Percentiles rank a stretch among this genome's conserved stretches.
phyloP scores from a whole-genome alignment of 2,329 filamentous ascomycete genomes.

The Cladosporium austrohemisphaericum region DNA sequence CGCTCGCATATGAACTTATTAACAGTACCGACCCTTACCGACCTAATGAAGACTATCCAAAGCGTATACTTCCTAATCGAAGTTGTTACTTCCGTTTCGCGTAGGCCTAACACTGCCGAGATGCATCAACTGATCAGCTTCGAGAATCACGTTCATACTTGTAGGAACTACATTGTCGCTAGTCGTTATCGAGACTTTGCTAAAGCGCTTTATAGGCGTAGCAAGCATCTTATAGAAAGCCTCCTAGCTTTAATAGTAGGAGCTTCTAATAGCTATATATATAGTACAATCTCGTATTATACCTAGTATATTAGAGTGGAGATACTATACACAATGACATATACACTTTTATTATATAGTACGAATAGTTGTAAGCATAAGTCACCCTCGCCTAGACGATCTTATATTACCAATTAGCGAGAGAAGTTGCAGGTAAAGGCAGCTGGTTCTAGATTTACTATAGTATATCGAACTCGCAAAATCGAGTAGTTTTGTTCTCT shows the following conservation, averaged over 20 bases:
- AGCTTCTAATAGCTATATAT: neutral
- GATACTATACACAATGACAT: neutral
- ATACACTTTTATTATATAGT: neutral
- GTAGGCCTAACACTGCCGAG: neutral
- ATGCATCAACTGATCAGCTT: neutral
- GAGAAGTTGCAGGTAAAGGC: neutral
- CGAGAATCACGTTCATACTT: neutral
- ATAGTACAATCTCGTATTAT: neutral
- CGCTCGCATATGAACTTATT: neutral
- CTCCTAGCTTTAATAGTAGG: neutral
- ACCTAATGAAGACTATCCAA: conserved; percentile 1
- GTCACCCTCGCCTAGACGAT: neutral
- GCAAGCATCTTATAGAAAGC: neutral
- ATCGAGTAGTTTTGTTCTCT: neutral
- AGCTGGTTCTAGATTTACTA: neutral
- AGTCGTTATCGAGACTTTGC: neutral
- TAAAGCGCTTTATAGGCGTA: neutral
- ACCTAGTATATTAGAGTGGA: neutral
- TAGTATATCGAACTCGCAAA: neutral
- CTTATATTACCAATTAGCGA: neutral
- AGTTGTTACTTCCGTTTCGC: neutral
- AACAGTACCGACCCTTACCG: neutral
- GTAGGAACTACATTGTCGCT: neutral
- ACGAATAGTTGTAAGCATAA: neutral
- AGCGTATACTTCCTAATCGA: neutral